phyloP scores from a whole-genome alignment of 2,329 filamentous ascomycete genomes.

The Talaromyces piceae region DNA sequence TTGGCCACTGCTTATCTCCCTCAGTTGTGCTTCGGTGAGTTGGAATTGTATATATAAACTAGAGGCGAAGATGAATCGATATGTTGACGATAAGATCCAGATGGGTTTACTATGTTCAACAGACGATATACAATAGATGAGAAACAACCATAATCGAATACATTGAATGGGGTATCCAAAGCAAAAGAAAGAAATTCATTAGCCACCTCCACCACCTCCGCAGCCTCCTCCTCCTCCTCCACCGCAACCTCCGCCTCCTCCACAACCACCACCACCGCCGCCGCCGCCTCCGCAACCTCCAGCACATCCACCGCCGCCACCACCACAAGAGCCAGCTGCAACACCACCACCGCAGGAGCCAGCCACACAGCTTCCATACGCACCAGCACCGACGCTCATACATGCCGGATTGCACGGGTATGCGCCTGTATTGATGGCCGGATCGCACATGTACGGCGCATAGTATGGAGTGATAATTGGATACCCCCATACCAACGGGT shows the following conservation, averaged over 20 bases:
- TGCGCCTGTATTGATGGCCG: conserved; percentile 32
- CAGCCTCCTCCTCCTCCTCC: conserved; percentile 15
- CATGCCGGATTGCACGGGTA: conserved; percentile 42
- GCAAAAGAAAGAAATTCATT: background rate
- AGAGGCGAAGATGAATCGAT: no score
- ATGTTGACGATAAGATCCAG: no score
- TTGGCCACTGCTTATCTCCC: no score
- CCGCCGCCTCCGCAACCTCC: conserved; percentile 39
- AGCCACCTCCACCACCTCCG: conserved; percentile 14
- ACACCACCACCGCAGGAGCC: conserved; percentile 39
- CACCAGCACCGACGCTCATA: conserved; percentile 34
- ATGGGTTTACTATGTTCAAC: no score
- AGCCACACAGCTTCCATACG: conserved; percentile 41
- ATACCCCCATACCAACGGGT: conserved; percentile 39
- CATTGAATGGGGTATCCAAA: background rate
- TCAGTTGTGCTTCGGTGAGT: no score
- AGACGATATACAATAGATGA: background rate
- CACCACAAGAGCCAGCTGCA: conserved; percentile 35
- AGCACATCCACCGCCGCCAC: conserved; percentile 28
- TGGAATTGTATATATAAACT: no score
- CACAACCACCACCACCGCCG: conserved; percentile 31
- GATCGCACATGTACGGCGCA: conserved; percentile 41
- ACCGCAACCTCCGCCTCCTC: conserved; percentile 14
- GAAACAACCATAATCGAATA: background rate
- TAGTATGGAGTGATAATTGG: conserved; percentile 40